These are phyloP conservation scores for Monosporascus cannonballus DNA, from an alignment of 2,329 filamentous ascomycete genomes.

Conservation along the genomic window DNA sequence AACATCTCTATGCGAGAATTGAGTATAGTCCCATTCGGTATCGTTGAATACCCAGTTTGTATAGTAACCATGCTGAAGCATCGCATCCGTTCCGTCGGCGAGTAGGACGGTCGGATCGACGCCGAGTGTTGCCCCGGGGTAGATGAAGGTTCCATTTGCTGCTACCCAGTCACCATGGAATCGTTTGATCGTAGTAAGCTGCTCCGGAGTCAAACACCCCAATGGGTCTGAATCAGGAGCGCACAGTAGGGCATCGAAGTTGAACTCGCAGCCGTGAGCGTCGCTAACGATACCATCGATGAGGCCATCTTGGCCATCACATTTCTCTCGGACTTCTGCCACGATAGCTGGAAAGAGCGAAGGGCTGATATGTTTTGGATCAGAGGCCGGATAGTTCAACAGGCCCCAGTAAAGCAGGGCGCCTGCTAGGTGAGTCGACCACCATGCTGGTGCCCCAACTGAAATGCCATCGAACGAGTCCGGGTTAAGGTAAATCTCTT, in stretches of 20 bases:
- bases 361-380: slow-evolving; percentile 34
- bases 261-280: slow-evolving; percentile 32
- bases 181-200: slow-evolving; percentile 29
- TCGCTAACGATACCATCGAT: slow-evolving; percentile 36
- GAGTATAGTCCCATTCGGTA: slow-evolving; percentile 20
- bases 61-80: slow-evolving; percentile 17
- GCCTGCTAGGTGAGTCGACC: slow-evolving; percentile 34
- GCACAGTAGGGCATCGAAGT: slow-evolving; percentile 32
- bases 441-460: slow-evolving; percentile 45
- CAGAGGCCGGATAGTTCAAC: slow-evolving; percentile 35
- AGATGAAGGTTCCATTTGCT: slow-evolving; percentile 20
- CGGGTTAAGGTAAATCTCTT: slow-evolving; percentile 44
- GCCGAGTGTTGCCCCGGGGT: slow-evolving; percentile 20
- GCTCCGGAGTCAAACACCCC: slow-evolving; percentile 32
- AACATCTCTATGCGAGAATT: slow-evolving; percentile 21
- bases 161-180: slow-evolving; percentile 24
- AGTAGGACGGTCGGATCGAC: slow-evolving; percentile 14
- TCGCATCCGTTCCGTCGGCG: slow-evolving; percentile 1
- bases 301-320: slow-evolving; percentile 37
- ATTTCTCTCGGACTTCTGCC: slow-evolving; percentile 35
- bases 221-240: slow-evolving; percentile 10
- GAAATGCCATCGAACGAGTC: slow-evolving; percentile 54
- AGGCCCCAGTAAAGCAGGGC: slow-evolving; percentile 33
- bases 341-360: slow-evolving; percentile 33
- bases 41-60: slow-evolving; percentile 21